Conservation (phyloP, 78 protist genomes). For the Pigoraptor vietnamica region DNA sequence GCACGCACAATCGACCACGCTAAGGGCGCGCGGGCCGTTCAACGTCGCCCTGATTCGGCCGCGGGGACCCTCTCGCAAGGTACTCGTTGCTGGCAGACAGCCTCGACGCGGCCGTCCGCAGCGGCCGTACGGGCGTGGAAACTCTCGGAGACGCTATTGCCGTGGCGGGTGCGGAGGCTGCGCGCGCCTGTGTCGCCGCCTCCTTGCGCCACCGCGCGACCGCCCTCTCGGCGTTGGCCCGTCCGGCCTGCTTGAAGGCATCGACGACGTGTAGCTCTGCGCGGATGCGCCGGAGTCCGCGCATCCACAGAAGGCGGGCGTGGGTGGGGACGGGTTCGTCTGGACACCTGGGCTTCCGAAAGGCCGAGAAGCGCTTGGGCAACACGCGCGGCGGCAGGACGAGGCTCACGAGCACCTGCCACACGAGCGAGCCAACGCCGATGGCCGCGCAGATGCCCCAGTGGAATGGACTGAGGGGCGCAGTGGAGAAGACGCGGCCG, state of each 20-base stretch:
- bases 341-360: too few relatives aligned
- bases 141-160: too few relatives aligned
- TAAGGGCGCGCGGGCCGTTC: background rate
- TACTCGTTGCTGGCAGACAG: too few relatives aligned
- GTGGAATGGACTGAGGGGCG: background rate
- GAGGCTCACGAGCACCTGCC: background rate
- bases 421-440: slow-evolving; percentile 9
- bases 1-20: background rate
- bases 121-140: too few relatives aligned
- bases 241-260: background rate
- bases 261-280: background rate
- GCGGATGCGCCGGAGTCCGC: background rate
- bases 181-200: too few relatives aligned
- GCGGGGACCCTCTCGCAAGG: too few relatives aligned
- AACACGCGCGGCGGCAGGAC: background rate
- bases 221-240: too few relatives aligned
- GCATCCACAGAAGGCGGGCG: background rate
- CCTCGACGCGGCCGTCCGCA: too few relatives aligned
- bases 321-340: too few relatives aligned
- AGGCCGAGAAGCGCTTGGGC: background rate
- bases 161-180: too few relatives aligned
- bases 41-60: too few relatives aligned
- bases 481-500: slow-evolving; percentile 15
- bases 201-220: too few relatives aligned
- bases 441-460: slow-evolving; percentile 27